Conservation (phyloP, 441 rosid species). For the Erodium moschatum region DNA sequence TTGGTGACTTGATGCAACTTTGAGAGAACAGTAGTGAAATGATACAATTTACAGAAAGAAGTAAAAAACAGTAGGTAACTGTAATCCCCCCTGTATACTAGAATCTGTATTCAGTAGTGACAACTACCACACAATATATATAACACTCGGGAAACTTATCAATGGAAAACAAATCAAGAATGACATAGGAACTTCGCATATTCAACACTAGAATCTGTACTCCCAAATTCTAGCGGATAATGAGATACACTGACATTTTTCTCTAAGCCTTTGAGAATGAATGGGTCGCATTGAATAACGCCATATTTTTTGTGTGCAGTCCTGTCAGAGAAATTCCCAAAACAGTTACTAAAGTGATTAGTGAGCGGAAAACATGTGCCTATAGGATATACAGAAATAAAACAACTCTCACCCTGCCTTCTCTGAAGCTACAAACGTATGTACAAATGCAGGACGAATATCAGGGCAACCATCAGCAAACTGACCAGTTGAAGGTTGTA, state of each 20-base stretch:
- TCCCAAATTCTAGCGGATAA: not conserved
- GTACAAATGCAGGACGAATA: constrained; percentile 85
- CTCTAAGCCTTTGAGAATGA: constrained; percentile 73
- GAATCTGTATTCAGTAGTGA: too few relatives aligned
- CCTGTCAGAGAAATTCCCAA: constrained; percentile 2
- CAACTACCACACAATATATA: too few relatives aligned
- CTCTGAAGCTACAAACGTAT: constrained; percentile 22
- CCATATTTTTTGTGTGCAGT: constrained; percentile 59
- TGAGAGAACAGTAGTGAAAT: too few relatives aligned
- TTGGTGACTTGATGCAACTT: too few relatives aligned
- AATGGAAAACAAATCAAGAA: too few relatives aligned
- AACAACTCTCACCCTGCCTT: not conserved
- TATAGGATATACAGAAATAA: constrained; percentile 26
- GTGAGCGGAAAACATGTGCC: constrained; percentile 28
- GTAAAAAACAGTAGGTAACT: too few relatives aligned
- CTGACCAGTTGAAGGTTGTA: constrained; percentile 72
- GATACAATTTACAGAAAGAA: too few relatives aligned
- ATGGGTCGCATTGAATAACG: constrained; percentile 85
- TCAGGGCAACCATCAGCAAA: constrained; percentile 66
- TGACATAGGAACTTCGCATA: too few relatives aligned
- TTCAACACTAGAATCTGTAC: too few relatives aligned
- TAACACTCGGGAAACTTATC: too few relatives aligned
- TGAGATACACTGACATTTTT: constrained; percentile 50
- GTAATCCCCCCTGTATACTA: too few relatives aligned
- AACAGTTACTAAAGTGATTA: not conserved